These are phyloP conservation scores for Amauroascus niger DNA, from an alignment of 2,329 filamentous ascomycete genomes.

Conservation along the genomic window DNA sequence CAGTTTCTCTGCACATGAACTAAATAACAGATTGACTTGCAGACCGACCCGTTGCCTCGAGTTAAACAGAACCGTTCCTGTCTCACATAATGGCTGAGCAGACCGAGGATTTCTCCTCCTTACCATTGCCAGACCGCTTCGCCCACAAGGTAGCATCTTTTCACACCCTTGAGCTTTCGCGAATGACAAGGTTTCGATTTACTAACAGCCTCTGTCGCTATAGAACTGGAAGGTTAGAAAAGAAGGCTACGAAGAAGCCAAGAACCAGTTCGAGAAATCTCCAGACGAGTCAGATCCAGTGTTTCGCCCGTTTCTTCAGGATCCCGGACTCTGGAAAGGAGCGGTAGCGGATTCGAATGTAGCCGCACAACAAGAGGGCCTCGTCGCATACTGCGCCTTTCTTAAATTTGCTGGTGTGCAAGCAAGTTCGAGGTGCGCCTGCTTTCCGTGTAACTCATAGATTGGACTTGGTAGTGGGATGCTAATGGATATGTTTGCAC, in stretches of 20 bases:
- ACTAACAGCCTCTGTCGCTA: slow-evolving; percentile 19
- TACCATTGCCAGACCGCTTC: slow-evolving; percentile 72
- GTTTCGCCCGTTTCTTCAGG: slow-evolving; percentile 78
- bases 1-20: not conserved
- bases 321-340: slow-evolving; percentile 79
- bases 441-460: not conserved
- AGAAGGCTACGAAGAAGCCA: slow-evolving; percentile 83
- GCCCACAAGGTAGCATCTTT: slow-evolving; percentile 58
- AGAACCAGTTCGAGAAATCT: slow-evolving; percentile 74
- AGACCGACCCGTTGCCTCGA: not conserved
- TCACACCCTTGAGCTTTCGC: not conserved
- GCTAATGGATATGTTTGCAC: slow-evolving; percentile 15
- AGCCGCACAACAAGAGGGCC: slow-evolving; percentile 86
- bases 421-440: slow-evolving; percentile 55
- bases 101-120: slow-evolving; percentile 71
- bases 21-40: not conserved
- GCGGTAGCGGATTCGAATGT: slow-evolving; percentile 93
- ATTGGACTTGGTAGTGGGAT: not conserved
- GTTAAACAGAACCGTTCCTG: not conserved
- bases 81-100: slow-evolving; percentile 58
- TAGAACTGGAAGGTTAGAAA: slow-evolving; percentile 96
- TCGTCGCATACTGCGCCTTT: slow-evolving; percentile 80
- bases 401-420: slow-evolving; percentile 81
- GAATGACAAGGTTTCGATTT: not conserved
- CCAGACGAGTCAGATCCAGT: slow-evolving; percentile 76